Conservation (phyloP, 768 basidiomycete species). For the Amanita muscaria region DNA sequence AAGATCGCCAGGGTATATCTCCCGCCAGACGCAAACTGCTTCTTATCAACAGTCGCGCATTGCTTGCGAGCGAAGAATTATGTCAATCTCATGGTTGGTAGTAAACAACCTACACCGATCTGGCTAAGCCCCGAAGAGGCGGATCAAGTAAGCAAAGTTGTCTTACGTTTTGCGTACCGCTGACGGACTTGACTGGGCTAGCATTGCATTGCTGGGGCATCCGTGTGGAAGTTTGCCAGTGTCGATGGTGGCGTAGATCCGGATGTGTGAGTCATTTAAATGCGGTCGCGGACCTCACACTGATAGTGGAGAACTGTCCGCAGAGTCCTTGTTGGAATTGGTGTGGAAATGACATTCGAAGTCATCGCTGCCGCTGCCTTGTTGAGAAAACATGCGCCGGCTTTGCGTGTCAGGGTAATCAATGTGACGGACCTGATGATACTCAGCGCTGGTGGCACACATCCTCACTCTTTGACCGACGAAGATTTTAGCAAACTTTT, state of each 20-base stretch:
- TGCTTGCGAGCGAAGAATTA: constrained; percentile 81
- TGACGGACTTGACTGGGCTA: constrained; percentile 16
- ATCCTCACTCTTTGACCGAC: constrained; percentile 65
- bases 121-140: constrained; percentile 75
- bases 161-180: not conserved
- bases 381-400: constrained; percentile 58
- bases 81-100: constrained; percentile 82
- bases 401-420: constrained; percentile 75
- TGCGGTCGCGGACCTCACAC: not conserved
- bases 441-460: constrained; percentile 54
- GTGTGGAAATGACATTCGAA: constrained; percentile 84
- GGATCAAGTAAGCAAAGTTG: constrained; percentile 37
- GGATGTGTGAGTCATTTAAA: constrained; percentile 50
- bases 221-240: constrained; percentile 79
- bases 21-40: constrained; percentile 86
- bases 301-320: constrained; percentile 21
- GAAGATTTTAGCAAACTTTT: constrained; percentile 64
- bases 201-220: constrained; percentile 85
- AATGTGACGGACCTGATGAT: constrained; percentile 90
- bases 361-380: constrained; percentile 80
- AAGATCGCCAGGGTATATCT: constrained; percentile 68
- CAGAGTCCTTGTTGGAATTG: constrained; percentile 78
- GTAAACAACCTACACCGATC: constrained; percentile 75
- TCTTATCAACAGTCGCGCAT: constrained; percentile 76
- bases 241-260: constrained; percentile 63